Percentiles rank a stretch among this genome's conserved stretches.
These are phyloP conservation scores for Stevia rebaudiana DNA, from an alignment of 140 eudicot genomes.

Conservation along the genomic window DNA sequence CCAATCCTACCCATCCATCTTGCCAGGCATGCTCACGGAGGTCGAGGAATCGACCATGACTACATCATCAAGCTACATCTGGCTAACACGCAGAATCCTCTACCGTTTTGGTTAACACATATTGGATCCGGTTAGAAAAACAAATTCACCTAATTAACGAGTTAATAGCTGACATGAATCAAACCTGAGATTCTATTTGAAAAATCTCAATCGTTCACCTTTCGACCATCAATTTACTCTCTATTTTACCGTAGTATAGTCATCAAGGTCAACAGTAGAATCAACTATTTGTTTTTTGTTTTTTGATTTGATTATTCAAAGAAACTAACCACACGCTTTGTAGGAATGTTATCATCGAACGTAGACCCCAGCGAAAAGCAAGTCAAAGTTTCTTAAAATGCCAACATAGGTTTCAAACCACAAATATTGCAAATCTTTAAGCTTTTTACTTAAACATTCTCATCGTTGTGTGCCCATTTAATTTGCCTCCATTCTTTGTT, in stretches of 20 bases:
- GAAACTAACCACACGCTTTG: conserved; percentile 32
- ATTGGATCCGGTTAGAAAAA: too few relatives aligned
- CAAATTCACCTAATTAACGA: not conserved
- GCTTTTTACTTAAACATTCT: conserved; percentile 11
- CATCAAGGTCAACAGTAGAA: conserved; percentile 3
- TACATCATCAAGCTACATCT: too few relatives aligned
- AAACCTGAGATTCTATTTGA: not conserved
- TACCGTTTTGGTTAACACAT: too few relatives aligned
- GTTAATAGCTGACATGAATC: not conserved
- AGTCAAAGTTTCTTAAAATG: conserved; percentile 22
- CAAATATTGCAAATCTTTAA: conserved; percentile 20
- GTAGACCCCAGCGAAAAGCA: conserved; percentile 19
- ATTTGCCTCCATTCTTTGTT: conserved; percentile 24
- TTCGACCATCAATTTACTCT: not conserved
- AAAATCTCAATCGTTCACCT: not conserved
- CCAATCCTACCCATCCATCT: too few relatives aligned
- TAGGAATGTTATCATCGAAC: conserved; percentile 22
- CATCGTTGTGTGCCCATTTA: conserved; percentile 10
- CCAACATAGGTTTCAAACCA: conserved; percentile 17
- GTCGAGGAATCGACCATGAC: too few relatives aligned
- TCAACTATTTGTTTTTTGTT: conserved; percentile 16
- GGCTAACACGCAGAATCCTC: too few relatives aligned
- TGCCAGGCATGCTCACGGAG: too few relatives aligned
- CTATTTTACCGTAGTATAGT: conserved; percentile 4
- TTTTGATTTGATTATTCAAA: conserved; percentile 12